A percentile compares a stretch with the other conserved stretches of the same genome.
phyloP scores from a whole-genome alignment of 2,329 filamentous ascomycete genomes.

The Nannizziopsis arthrosporioides region DNA sequence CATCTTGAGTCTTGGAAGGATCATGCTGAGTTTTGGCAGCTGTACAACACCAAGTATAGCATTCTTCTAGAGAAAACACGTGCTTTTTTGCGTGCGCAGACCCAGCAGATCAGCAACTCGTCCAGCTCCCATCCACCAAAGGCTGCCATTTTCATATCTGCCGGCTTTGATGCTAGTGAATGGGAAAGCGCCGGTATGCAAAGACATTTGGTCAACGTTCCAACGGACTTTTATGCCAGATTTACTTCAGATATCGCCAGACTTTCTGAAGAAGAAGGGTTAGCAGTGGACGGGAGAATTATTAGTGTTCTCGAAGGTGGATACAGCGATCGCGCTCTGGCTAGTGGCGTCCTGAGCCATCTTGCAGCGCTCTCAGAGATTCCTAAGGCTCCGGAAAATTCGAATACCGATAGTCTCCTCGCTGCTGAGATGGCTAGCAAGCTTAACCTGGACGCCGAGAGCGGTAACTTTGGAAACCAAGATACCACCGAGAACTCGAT shows the following conservation, averaged over 20 bases:
- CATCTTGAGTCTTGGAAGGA: slow-evolving; percentile 82
- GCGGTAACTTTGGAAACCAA: slow-evolving; percentile 15
- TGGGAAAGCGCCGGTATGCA: slow-evolving; percentile 92
- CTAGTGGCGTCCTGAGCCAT: slow-evolving; percentile 81
- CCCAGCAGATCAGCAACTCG: slow-evolving; percentile 49
- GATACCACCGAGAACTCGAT: slow-evolving; percentile 21
- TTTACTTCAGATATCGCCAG: slow-evolving; percentile 76
- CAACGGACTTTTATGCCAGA: slow-evolving; percentile 88
- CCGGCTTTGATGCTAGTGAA: slow-evolving; percentile 93
- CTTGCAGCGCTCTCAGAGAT: slow-evolving; percentile 63
- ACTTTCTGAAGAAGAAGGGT: slow-evolving; percentile 66
- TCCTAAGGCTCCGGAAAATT: slow-evolving; percentile 20
- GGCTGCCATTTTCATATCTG: slow-evolving; percentile 85
- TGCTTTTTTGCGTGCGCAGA: slow-evolving; percentile 61
- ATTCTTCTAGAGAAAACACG: slow-evolving; percentile 71
- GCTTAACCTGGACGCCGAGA: slow-evolving; percentile 19
- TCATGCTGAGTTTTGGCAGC: slow-evolving; percentile 71
- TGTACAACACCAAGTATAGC: slow-evolving; percentile 71
- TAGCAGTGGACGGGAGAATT: slow-evolving; percentile 67
- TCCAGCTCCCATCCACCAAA: slow-evolving; percentile 54
- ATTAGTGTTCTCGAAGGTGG: slow-evolving; percentile 93
- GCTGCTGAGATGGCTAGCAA: slow-evolving; percentile 48
- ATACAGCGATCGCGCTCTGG: slow-evolving; percentile 84
- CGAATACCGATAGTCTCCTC: slow-evolving; percentile 34
- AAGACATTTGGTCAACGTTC: slow-evolving; percentile 86